Evolutionary conservation across 805 yeast species (phyloP).

Genomic region (Candida argentea): DNA sequence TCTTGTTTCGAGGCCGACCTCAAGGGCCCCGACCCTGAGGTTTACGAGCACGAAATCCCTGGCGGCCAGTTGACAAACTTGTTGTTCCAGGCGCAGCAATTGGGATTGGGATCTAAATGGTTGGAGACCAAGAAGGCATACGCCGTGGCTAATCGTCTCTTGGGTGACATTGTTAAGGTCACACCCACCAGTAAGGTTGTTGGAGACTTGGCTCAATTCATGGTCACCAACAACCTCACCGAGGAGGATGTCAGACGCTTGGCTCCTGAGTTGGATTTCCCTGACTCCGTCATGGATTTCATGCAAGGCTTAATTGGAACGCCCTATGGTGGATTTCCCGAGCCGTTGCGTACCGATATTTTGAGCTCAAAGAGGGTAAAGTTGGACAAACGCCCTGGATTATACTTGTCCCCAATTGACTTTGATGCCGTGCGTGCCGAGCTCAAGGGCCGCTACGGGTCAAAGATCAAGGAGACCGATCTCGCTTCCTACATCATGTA

Average conservation of each 20-base stretch:
- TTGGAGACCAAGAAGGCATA: conserved; percentile 90
- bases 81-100: conserved; percentile 98
- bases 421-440: conserved; percentile 63
- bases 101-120: conserved; percentile 97
- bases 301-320: conserved; percentile 99
- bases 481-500: conserved; percentile 96
- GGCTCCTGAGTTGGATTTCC: conserved; percentile 93
- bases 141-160: conserved; percentile 77
- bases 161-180: conserved; percentile 96
- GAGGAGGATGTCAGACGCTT: conserved; percentile 79
- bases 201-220: conserved; percentile 98
- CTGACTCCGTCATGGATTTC: conserved; percentile 95
- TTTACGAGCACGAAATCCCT: conserved; percentile 95
- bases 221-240: conserved; percentile 90
- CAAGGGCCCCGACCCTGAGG: conserved; percentile 99
- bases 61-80: conserved; percentile 99
- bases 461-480: conserved; percentile 66
- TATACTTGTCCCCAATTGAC: conserved; percentile 78
- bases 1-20: conserved; percentile 97
- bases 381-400: conserved; percentile 85
- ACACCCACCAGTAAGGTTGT: conserved; percentile 99
- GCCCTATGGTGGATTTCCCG: conserved; percentile 99
- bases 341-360: conserved; percentile 89
- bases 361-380: conserved; percentile 89
- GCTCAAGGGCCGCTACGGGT: conserved; percentile 66